Base-by-base conservation (phyloP, 441 rosid species). In the Croton setiger region DNA sequence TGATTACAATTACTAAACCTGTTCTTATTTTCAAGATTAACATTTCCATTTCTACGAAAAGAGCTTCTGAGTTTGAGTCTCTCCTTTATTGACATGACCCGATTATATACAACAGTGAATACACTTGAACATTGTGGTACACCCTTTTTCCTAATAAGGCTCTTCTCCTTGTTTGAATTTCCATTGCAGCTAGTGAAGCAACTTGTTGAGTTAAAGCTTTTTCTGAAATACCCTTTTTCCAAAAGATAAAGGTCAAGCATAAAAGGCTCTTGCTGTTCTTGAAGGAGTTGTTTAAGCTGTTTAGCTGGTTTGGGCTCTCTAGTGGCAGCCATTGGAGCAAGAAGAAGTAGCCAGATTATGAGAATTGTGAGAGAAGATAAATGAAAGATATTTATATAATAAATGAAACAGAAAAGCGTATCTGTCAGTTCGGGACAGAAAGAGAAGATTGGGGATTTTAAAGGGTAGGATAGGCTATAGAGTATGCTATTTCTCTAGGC, bases 241-340 rank as follows among this genome's bases (percentile, higher is more conserved):
- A 69, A 41, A 6, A 83, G 83, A 72, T 76, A 79, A 72, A 66
- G 67, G 37, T 83, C 79, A 4, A 80, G 75, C 27, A 73, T 49
- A 64, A 86, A 86, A 69, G 91, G 91, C 51, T 88, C 94, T 62
- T 88, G 89, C 64, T 81, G 77, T 47, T 86, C 87, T 56, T 75
- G 74, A 39, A 88, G 94, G 35, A 84, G 68, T 23, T 88, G 83
- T 47, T 76, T 71, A 45, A 88, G 94, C 51, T 67, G 80, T 67
- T 68, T 82, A 4, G 56, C 73, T 60, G 69, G 76, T 53, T 75
- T 58, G 52, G 71, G 10, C 27, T 47, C n/a, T 15, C 58, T n/a
- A n/a, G n/a, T 64, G 43, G 72, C 63, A 39, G 78, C 84, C 44
- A 23, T 21, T 27, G 52, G 13, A 20, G 4, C 56, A 37, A 48